These are phyloP conservation scores for Guyanaporus albipodus DNA, from an alignment of 768 basidiomycete genomes.

Conservation along the genomic window DNA sequence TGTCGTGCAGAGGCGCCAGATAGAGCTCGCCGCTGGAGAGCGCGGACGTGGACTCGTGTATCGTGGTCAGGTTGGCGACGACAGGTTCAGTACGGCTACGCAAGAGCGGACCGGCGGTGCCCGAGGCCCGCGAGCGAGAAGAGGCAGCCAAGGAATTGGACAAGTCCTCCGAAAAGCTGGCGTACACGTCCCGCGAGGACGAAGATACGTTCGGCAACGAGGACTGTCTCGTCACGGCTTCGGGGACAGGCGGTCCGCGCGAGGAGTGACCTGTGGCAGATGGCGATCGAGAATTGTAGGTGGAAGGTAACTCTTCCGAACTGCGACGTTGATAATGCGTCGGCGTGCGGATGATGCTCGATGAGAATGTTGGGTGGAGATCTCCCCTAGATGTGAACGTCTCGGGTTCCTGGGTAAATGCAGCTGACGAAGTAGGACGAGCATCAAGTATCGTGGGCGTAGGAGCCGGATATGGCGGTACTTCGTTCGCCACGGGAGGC, in stretches of 20 bases:
- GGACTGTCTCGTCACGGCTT: slow-evolving; percentile 22
- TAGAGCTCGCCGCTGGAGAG: slow-evolving; percentile 26
- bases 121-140: slow-evolving; percentile 14
- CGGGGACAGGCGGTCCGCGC: slow-evolving; percentile 17
- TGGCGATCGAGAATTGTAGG: slow-evolving; percentile 23
- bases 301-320: slow-evolving; percentile 20
- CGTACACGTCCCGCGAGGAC: slow-evolving; percentile 17
- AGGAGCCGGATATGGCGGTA: slow-evolving; percentile 29
- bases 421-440: slow-evolving; percentile 7
- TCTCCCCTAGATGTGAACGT: slow-evolving; percentile 49
- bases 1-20: slow-evolving; percentile 22
- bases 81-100: slow-evolving; percentile 31
- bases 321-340: slow-evolving; percentile 46
- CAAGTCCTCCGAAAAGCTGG: slow-evolving; percentile 27
- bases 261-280: slow-evolving; percentile 16
- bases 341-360: slow-evolving; percentile 67
- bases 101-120: slow-evolving; percentile 7
- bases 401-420: slow-evolving; percentile 32
- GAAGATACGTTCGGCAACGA: slow-evolving; percentile 26
- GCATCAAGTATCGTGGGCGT: slow-evolving; percentile 15
- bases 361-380: slow-evolving; percentile 64
- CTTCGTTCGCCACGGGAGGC: slow-evolving; percentile 13
- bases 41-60: slow-evolving; percentile 22
- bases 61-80: slow-evolving; percentile 25
- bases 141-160: slow-evolving; percentile 18